These are phyloP conservation scores for Porphyra umbilicalis DNA, from an alignment of 31 red algal genomes.

Conservation along the genomic window DNA sequence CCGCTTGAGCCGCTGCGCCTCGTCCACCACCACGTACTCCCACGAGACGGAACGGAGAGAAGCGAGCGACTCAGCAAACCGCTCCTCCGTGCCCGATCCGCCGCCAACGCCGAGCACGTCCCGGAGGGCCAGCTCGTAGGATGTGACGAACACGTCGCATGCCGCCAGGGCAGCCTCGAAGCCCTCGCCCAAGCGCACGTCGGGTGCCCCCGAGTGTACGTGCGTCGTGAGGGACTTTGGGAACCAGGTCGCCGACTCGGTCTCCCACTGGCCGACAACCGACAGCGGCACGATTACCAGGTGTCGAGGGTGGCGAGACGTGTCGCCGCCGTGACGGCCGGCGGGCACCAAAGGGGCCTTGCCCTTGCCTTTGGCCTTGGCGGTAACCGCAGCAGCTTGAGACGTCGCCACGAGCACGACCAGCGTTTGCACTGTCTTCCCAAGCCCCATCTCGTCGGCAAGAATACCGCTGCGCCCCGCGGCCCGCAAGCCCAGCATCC, in stretches of 20 bases:
- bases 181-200: conserved; percentile 22
- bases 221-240: conserved; percentile 33
- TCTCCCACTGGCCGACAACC: conserved; percentile 48
- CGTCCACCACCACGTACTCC: conserved; percentile 66
- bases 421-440: conserved; percentile 74
- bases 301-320: neutral
- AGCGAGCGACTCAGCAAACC: conserved; percentile 1
- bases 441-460: conserved; percentile 81
- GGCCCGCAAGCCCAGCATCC: conserved; percentile 46
- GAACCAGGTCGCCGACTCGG: conserved; percentile 43
- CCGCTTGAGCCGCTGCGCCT: conserved; percentile 66
- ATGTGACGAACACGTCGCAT: conserved; percentile 70
- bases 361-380: neutral
- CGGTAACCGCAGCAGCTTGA: neutral
- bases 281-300: conserved; percentile 64
- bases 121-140: conserved; percentile 49
- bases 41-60: conserved; percentile 40
- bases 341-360: too few relatives aligned
- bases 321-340: neutral
- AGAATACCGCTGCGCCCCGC: conserved; percentile 68
- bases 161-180: conserved; percentile 9
- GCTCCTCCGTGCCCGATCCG: conserved; percentile 4
- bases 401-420: conserved; percentile 29
- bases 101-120: conserved; percentile 30
- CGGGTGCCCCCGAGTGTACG: conserved; percentile 25